Percentiles rank a stretch among this genome's conserved stretches.
These are phyloP conservation scores for Saccharum officinarum DNA, from an alignment of 176 grass and related monocot species.

Conservation along the genomic window DNA sequence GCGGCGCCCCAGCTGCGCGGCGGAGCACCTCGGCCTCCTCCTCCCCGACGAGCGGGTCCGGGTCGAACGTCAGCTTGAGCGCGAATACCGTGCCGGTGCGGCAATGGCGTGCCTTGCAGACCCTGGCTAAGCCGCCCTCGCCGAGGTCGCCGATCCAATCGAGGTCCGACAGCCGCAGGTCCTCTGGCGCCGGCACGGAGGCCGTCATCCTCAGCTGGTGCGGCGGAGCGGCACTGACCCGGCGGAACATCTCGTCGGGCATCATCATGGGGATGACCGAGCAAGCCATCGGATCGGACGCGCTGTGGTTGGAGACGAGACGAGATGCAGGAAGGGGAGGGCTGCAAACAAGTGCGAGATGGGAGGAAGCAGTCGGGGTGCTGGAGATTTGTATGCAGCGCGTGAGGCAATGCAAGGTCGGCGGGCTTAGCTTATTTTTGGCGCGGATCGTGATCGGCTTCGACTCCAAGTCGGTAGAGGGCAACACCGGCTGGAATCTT, in stretches of 20 bases:
- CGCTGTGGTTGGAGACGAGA: background rate
- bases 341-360: background rate
- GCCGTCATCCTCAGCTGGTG: background rate
- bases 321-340: background rate
- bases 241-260: background rate
- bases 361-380: background rate
- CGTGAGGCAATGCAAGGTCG: background rate
- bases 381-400: background rate
- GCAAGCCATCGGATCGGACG: background rate
- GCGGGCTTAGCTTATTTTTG: background rate
- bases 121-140: constrained; percentile 27
- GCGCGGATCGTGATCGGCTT: background rate
- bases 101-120: constrained; percentile 45
- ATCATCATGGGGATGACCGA: background rate
- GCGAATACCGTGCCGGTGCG: background rate
- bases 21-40: constrained; percentile 26
- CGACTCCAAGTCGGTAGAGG: background rate
- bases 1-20: background rate
- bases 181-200: background rate
- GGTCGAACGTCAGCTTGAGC: background rate
- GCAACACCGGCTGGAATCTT: background rate
- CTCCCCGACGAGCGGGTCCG: background rate
- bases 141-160: constrained; percentile 26
- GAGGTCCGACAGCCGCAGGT: constrained; percentile 4
- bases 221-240: background rate